Conservation (phyloP, 2,329 filamentous ascomycete genomes). For the Orbilia blumenaviensis region DNA sequence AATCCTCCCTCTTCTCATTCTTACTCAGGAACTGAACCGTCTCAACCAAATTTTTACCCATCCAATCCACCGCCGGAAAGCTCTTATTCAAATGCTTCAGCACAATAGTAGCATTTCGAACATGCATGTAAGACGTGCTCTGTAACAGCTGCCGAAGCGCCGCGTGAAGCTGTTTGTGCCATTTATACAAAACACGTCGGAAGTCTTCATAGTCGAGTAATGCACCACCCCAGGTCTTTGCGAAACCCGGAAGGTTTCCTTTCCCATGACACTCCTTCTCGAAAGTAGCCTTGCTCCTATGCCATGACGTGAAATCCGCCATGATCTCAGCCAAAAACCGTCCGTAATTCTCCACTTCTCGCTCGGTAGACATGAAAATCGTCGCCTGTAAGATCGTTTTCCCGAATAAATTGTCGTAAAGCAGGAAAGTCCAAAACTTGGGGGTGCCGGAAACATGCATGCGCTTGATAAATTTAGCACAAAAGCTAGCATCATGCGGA, state of each 20-base stretch:
- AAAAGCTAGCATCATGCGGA: slow-evolving; percentile 86
- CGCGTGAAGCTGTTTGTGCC: slow-evolving; percentile 83
- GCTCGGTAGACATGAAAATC: slow-evolving; percentile 87
- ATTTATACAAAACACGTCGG: slow-evolving; percentile 83
- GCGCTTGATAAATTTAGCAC: slow-evolving; percentile 84
- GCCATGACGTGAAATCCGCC: slow-evolving; percentile 83
- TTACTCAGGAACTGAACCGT: slow-evolving; percentile 57
- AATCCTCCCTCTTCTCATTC: slow-evolving; percentile 58
- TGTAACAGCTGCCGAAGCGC: slow-evolving; percentile 84
- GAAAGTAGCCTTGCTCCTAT: slow-evolving; percentile 77
- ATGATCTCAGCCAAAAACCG: slow-evolving; percentile 86
- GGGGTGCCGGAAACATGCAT: slow-evolving; percentile 84
- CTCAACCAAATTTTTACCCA: slow-evolving; percentile 68
- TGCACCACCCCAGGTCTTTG: slow-evolving; percentile 69
- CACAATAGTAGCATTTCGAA: slow-evolving; percentile 91
- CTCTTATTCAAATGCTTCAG: slow-evolving; percentile 80
- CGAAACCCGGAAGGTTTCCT: slow-evolving; percentile 75
- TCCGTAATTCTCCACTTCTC: slow-evolving; percentile 91
- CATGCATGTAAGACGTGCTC: slow-evolving; percentile 90
- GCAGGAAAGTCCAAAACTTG: slow-evolving; percentile 83
- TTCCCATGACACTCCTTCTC: slow-evolving; percentile 82
- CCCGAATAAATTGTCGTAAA: slow-evolving; percentile 85
- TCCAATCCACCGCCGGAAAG: slow-evolving; percentile 90
- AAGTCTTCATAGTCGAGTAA: slow-evolving; percentile 88
- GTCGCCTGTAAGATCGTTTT: slow-evolving; percentile 81